phyloP scores from a whole-genome alignment of 2,329 filamentous ascomycete genomes.

The Fusarium sp. region DNA sequence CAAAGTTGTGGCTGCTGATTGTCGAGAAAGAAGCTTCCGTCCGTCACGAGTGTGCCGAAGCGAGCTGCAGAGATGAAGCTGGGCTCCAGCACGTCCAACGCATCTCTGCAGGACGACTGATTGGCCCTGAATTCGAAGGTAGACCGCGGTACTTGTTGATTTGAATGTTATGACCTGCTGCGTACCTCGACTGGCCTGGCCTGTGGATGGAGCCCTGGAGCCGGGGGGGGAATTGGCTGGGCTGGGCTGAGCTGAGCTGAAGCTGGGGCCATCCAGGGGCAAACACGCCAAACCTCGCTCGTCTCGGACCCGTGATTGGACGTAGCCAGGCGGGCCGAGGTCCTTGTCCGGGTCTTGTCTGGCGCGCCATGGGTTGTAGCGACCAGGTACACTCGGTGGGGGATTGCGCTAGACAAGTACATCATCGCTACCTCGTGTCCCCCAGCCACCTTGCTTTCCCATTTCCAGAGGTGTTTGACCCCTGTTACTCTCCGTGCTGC shows the following conservation, averaged over 20 bases:
- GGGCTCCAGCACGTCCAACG: constrained; percentile 4
- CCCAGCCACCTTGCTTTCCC: constrained; percentile 33
- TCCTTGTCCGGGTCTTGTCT: constrained; percentile 4
- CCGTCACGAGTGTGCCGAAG: background rate
- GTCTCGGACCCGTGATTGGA: constrained; percentile 17
- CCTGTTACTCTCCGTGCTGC: constrained; percentile 28
- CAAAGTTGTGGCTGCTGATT: background rate
- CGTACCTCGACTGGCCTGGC: background rate
- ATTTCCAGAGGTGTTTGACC: constrained; percentile 11
- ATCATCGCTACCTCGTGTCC: constrained; percentile 15
- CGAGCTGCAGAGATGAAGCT: constrained; percentile 29
- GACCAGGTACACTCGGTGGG: constrained; percentile 8
- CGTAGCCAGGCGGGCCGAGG: constrained; percentile 33
- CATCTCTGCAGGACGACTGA: constrained; percentile 22
- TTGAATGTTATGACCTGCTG: background rate
- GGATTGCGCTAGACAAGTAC: constrained; percentile 10
- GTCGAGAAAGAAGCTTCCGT: background rate
- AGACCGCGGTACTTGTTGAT: constrained; percentile 5
- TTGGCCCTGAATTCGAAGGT: background rate
- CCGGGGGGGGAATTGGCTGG: constrained; percentile 3
- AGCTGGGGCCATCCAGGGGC: constrained; percentile 34
- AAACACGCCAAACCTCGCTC: constrained; percentile 20
- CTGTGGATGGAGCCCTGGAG: background rate
- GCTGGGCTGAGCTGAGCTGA: constrained; percentile 28
- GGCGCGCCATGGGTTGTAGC: constrained; percentile 11